phyloP scores from a whole-genome alignment of 148 eudicot species.

The Rhododendron simsii region DNA sequence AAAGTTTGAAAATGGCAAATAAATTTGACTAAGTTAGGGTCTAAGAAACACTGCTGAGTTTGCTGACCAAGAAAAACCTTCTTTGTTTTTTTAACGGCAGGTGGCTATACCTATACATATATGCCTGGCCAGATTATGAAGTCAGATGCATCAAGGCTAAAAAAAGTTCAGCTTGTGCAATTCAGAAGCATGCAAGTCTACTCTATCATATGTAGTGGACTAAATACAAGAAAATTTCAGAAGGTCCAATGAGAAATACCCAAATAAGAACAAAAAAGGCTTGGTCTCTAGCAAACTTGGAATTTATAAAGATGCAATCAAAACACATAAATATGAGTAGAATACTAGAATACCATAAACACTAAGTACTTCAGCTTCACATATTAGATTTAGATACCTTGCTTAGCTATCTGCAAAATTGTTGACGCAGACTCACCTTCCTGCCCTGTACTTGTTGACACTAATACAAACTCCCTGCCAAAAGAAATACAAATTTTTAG shows the following conservation, averaged over 20 bases:
- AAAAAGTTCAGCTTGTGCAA: not conserved
- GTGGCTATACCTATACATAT: not conserved
- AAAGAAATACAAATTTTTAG: not conserved
- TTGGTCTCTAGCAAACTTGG: not conserved
- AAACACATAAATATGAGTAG: not conserved
- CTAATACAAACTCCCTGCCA: constrained; percentile 57
- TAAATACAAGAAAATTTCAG: not conserved
- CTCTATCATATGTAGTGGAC: not conserved
- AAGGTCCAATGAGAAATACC: not conserved
- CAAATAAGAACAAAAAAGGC: not conserved
- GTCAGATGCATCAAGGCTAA: not conserved
- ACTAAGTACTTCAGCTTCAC: constrained; percentile 1
- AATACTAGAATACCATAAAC: not conserved
- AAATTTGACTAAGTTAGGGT: not conserved
- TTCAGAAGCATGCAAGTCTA: not conserved
- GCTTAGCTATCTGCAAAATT: constrained; percentile 59
- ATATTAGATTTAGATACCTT: constrained; percentile 42
- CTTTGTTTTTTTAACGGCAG: not conserved
- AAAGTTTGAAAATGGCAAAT: not conserved
- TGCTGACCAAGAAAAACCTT: not conserved
- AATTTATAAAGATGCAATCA: not conserved
- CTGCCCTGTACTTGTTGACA: constrained; percentile 84
- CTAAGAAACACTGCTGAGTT: not conserved
- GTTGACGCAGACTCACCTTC: constrained; percentile 70
- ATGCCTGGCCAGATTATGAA: not conserved